Evolutionary conservation across 805 yeast genomes (phyloP).

Genomic region (Candida germanica): DNA sequence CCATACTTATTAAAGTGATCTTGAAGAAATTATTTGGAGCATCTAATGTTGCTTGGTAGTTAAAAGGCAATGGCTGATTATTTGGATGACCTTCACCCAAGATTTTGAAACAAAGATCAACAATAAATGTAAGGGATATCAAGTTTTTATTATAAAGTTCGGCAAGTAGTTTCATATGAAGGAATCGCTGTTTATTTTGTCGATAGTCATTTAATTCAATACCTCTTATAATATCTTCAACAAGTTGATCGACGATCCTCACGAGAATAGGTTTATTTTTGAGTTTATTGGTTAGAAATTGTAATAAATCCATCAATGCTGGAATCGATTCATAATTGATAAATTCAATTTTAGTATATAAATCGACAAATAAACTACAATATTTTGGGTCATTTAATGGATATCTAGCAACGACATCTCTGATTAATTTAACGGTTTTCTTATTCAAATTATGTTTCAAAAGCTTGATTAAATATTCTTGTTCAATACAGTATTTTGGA

Average conservation of each 20-base stretch:
- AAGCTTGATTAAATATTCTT: slow-evolving; percentile 29
- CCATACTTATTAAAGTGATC: slow-evolving; percentile 46
- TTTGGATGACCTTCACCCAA: slow-evolving; percentile 64
- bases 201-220: slow-evolving; percentile 63
- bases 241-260: slow-evolving; percentile 53
- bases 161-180: slow-evolving; percentile 59
- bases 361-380: slow-evolving; percentile 25
- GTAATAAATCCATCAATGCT: slow-evolving; percentile 2
- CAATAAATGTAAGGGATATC: slow-evolving; percentile 43
- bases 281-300: slow-evolving; percentile 16
- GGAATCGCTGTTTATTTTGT: slow-evolving; percentile 55
- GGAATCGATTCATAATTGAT: slow-evolving; percentile 52
- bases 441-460: slow-evolving; percentile 4
- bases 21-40: slow-evolving; percentile 69
- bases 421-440: slow-evolving; percentile 25
- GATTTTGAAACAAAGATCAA: slow-evolving; percentile 53
- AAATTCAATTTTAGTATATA: slow-evolving; percentile 60
- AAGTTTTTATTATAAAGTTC: slow-evolving; percentile 51
- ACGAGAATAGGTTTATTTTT: slow-evolving; percentile 41
- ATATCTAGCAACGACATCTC: slow-evolving; percentile 24
- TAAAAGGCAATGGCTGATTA: slow-evolving; percentile 52
- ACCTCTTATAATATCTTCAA: slow-evolving; percentile 65
- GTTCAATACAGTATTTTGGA: slow-evolving; percentile 26
- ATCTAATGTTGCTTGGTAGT: slow-evolving; percentile 49
- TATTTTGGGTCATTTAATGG: slow-evolving; percentile 19